Conservation (phyloP, 1,139 yeast species). For the Saccharomyces hybrid region DNA sequence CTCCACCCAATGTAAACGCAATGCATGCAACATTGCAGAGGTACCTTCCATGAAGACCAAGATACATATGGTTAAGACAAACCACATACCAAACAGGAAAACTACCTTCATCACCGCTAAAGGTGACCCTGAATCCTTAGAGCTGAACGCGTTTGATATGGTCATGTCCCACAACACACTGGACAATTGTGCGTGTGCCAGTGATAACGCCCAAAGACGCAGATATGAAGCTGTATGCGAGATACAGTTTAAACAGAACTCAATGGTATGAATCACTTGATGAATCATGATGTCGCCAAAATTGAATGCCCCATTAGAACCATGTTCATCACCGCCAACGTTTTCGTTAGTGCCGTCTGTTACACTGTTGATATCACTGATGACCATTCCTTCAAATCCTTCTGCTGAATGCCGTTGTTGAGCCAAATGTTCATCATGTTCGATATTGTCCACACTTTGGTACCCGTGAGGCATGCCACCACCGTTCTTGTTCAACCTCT, state of each 20-base stretch:
- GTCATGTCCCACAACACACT: too few relatives aligned
- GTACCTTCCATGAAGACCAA: constrained; percentile 82
- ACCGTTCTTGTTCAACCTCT: constrained; percentile 25
- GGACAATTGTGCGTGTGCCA: too few relatives aligned
- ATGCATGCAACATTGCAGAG: constrained; percentile 77
- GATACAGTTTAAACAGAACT: too few relatives aligned
- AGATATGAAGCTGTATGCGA: too few relatives aligned
- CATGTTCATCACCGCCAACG: constrained; percentile 11
- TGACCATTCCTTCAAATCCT: constrained; percentile 31
- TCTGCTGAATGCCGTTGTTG: constrained; percentile 34
- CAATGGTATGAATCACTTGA: too few relatives aligned
- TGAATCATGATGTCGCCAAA: too few relatives aligned
- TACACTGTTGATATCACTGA: constrained; percentile 21
- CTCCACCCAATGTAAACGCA: constrained; percentile 35
- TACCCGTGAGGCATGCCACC: not conserved
- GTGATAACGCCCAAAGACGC: too few relatives aligned
- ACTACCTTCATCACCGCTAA: constrained; percentile 32
- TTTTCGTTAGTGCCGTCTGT: constrained; percentile 15
- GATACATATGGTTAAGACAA: constrained; percentile 61
- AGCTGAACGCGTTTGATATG: constrained; percentile 47
- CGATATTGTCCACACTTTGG: constrained; percentile 27
- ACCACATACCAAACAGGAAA: constrained; percentile 68
- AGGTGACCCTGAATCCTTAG: constrained; percentile 31
- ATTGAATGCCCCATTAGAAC: constrained; percentile 49
- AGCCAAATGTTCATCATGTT: constrained; percentile 34